Evolutionary conservation across 306 rosid genomes (phyloP).

Genomic region (Notholithocarpus densiflorus): DNA sequence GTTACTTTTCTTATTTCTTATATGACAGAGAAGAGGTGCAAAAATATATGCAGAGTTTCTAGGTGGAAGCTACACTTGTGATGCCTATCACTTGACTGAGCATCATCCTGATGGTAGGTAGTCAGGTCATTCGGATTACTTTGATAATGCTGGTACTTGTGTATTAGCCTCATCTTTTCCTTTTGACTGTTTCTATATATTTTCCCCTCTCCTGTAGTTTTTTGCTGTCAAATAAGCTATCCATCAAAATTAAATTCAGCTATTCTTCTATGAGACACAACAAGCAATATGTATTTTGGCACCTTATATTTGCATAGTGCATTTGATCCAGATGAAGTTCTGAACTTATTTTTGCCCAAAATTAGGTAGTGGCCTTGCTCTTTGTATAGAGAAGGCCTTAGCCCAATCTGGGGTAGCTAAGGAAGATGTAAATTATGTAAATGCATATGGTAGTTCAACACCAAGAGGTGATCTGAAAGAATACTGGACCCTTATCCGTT

Average conservation of each 20-base stretch:
- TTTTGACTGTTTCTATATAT: background rate
- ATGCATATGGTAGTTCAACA: slow-evolving; percentile 93
- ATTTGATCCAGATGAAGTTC: background rate
- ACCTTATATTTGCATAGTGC: background rate
- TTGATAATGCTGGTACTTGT: background rate
- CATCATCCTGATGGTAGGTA: slow-evolving; percentile 88
- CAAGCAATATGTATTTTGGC: background rate
- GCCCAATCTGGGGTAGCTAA: slow-evolving; percentile 68
- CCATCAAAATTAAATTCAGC: background rate
- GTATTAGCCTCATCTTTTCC: background rate
- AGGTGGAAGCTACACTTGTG: slow-evolving; percentile 91
- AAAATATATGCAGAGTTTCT: slow-evolving; percentile 84
- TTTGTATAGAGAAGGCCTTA: slow-evolving; percentile 91
- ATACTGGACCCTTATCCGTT: slow-evolving; percentile 75
- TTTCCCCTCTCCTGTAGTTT: background rate
- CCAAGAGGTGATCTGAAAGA: slow-evolving; percentile 92
- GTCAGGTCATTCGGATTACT: background rate
- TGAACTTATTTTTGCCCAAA: background rate
- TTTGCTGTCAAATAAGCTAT: background rate
- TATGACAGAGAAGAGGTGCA: slow-evolving; percentile 80
- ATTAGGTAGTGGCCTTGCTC: slow-evolving; percentile 77
- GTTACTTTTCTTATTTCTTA: background rate
- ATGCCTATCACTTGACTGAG: slow-evolving; percentile 92
- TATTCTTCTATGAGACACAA: background rate
- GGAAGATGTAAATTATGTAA: slow-evolving; percentile 88